Base-by-base conservation (phyloP, 257 asterid species). In the Haberlea rhodopensis region DNA sequence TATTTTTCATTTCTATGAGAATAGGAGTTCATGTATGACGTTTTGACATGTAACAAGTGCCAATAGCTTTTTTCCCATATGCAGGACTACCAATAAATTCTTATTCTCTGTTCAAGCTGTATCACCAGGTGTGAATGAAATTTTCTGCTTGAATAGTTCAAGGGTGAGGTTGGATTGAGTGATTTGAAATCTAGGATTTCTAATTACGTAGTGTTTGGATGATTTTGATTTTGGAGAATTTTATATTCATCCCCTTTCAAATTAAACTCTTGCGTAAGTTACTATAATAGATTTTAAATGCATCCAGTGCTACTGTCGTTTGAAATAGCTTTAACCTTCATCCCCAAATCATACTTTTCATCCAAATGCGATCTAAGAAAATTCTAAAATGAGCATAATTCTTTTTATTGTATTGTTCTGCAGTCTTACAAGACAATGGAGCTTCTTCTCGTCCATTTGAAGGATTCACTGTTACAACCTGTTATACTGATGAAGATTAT, bases 1-100 rank as follows among this genome's bases (percentile, higher is more conserved):
- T 37, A 37, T 37, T 37, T 0, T 2, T 34, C 13, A 7, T 34
- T 9, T 34, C 0, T 34, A 21, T 2, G 0, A 15, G n/a, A 18
- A 53, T 1, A 20, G 0, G 9, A 11, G 27, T 53, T 20, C 28
- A 22, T 11, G 0, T 19, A 10, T 53, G 29, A 9, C 0, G 16
- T 53, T 53, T 8, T 8, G 29, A 15, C 13, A 1, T 18, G 10
- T 16, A 5, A 15, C 46, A 10, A 37, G 46, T 37, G 46, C n/a
- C 46, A 37, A 10, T 37, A 53, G 3, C 18, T 21, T 53, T 24
- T 23, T 53, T 23, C 29, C 31, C 31, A 7, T 53, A 22, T 53
- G 59, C 59, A 53, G 59, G 13, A 23, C 5, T 53, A 22, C 59
- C 15, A 10, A 7, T 53, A 53, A 53, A 53, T 53, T 23, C 53